Evolutionary conservation across 225 moss, liverwort and hornwort genomes (phyloP), one percentile per base, ranked within the genome.

Genomic region (Physcomitrium patens): DNA sequence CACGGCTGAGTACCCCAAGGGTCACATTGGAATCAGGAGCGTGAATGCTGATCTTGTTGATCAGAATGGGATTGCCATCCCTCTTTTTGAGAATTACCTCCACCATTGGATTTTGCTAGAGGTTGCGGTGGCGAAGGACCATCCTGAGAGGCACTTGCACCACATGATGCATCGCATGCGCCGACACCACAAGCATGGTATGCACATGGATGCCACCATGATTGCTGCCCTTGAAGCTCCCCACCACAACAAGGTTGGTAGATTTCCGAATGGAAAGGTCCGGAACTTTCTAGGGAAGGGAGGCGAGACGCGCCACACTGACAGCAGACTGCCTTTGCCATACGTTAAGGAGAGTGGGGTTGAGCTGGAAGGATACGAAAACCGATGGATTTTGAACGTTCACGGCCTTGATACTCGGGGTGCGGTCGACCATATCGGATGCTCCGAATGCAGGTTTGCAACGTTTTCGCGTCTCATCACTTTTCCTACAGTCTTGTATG

Each of bases 391-490:
- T 0, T 3, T 87, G 76, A 87, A 87, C 57, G 63, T 87, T 8
- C 87, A 87, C 26, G 87, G 73, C 46, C 75, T 87, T 19, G 87
- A 87, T 62, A 84, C 87, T 5, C 78, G 87, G 0, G 84, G 83
- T 16, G 87, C 84, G 2, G 66, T 84, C 0, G 48, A 61, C 16
- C 11, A 24, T 13, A 52, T 78, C 37, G 87, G 84, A 5, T 87
- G 87, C 44, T 6, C 87, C 17, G 87, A 87, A 70, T 87, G 87
- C 84, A 81, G 87, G 86, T 86, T 9, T 26, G 62, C 7, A 12
- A 37, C 4, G 0, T 37, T 37, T 37, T 37, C 7, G 4, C 5
- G 31, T 37, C 5, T 37, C 31, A 4, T 3, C 4, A 37, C 31
- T 8, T 46, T 12, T 6, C 2, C 49, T 14, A 12, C 1, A 8